Base-by-base conservation (phyloP, 1,284 basidiomycete genomes). In the Ustilago trichophora region DNA sequence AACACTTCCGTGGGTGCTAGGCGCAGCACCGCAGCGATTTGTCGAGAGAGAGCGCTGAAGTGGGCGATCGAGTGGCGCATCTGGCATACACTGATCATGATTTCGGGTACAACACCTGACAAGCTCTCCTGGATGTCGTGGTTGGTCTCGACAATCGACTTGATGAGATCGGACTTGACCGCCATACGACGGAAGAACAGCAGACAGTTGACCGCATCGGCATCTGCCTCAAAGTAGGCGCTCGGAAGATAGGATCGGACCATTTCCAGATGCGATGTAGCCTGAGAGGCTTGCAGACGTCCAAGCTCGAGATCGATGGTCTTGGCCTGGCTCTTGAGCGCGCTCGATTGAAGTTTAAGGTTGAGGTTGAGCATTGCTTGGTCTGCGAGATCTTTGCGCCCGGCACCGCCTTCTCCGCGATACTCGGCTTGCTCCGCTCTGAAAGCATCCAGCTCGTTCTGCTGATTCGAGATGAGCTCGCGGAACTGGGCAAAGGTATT, bases 151-250 rank as follows among this genome's bases (percentile, higher is more conserved):
- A 80, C 62, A 18, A 78, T 58, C 12, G 63, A 50, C 46, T 73
- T 73, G 59, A 80, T 66, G 18, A 80, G 54, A 8, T 77, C 77
- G 26, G 75, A 62, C 47, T 77, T 78, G 47, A 54, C 48, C 7
- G 71, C 73, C 67, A 81, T 76, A 18, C 79, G 68, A 22, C 76
- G 64, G 71, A 79, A 78, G 51, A 79, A 75, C 12, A 81, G 73
- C 41, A 81, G 48, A 24, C 71, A 64, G 8, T 62, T 53, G 27
- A 78, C 64, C 6, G 77, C 76, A 32, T 76, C 71, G 5, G 72
- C 66, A 42, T 80, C 79, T 19, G 56, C 70, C 29, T 75, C 70
- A 38, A 71, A 73, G 63, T 67, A 80, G 9, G 60, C 64, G 5
- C 63, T 49, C 0, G 78, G 77, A 16, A 80, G 51, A 50, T 81